Base-by-base conservation (phyloP, 2,329 filamentous ascomycete genomes). In the Boeremia exigua region DNA sequence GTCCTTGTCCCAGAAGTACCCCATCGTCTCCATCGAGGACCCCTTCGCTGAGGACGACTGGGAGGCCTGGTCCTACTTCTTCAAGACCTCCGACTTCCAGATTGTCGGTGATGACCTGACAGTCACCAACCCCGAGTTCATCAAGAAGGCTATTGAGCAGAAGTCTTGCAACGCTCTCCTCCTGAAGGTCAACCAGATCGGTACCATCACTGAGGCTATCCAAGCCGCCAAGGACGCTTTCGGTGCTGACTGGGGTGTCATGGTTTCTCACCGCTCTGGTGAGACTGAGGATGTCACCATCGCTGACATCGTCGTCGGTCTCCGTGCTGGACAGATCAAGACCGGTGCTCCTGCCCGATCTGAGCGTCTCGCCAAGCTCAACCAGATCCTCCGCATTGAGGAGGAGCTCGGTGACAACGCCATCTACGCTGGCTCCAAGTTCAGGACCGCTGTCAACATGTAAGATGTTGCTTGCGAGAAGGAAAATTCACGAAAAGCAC, bases 31-130 rank as follows among this genome's bases (percentile, higher is more conserved):
- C 80, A 98, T 99, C 72, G 95, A 99, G 84, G 95, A 99, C 79
- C 95, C 95, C 77, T 99, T 99, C 82, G 94, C 92, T 65, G 95
- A 99, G 87, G 95, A 98, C 75, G 95, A 99, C 86, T 99, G 95
- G 95, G 94, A 98, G 87, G 95, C 95, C 61, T 99, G 95, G 95
- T 96, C 91, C 88, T 96, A 98, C 89, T 99, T 98, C 89, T 96
- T 90, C 90, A 97, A 97, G 90, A 95, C 91, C 73, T 92, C 92
- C 77, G 88, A 97, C 81, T 93, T 96, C 85, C 95, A 99, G 86
- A 92, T 99, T 77, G 95, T 99, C 68, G 95, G 89, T 84, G 95
- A 99, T 77, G 95, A 99, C 78, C 82, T 99, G 86, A 98, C 95
- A 68, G 95, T 99, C 81, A 99, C 95, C 81, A 99, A 99, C 88